These are phyloP conservation scores for Termitomyces sp. DNA, from an alignment of 1,284 basidiomycete genomes.

Conservation along the genomic window DNA sequence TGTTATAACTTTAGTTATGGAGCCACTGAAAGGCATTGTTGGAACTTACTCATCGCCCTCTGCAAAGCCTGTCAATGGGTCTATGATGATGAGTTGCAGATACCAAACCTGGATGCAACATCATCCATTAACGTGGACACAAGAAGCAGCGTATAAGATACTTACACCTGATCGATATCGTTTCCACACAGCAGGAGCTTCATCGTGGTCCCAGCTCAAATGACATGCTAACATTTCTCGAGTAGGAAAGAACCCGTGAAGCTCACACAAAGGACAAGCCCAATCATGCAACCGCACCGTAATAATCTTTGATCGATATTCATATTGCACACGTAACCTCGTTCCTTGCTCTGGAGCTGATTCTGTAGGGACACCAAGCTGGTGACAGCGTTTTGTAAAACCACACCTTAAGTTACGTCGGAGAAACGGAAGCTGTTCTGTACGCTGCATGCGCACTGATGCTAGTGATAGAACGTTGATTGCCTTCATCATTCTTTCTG, in stretches of 20 bases:
- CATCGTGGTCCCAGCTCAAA: constrained; percentile 49
- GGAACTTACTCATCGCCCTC: constrained; percentile 1
- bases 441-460: constrained; percentile 27
- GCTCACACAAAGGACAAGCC: constrained; percentile 58
- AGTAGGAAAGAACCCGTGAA: constrained; percentile 44
- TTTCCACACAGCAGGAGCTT: constrained; percentile 40
- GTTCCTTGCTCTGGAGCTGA: constrained; percentile 15
- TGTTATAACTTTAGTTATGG: not conserved
- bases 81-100: constrained; percentile 1
- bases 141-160: not conserved
- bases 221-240: constrained; percentile 48
- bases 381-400: constrained; percentile 35
- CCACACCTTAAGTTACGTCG: constrained; percentile 43
- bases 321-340: constrained; percentile 24
- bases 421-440: constrained; percentile 46
- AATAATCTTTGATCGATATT: constrained; percentile 23
- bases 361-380: constrained; percentile 23
- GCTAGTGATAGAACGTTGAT: constrained; percentile 29
- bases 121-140: not conserved
- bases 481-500: constrained; percentile 26
- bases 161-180: constrained; percentile 20
- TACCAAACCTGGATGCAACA: constrained; percentile 10
- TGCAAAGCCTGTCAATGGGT: not conserved
- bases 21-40: not conserved
- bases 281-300: constrained; percentile 29